These are phyloP conservation scores for Clonostachys solani DNA, from an alignment of 2,329 filamentous ascomycete genomes.

Conservation along the genomic window DNA sequence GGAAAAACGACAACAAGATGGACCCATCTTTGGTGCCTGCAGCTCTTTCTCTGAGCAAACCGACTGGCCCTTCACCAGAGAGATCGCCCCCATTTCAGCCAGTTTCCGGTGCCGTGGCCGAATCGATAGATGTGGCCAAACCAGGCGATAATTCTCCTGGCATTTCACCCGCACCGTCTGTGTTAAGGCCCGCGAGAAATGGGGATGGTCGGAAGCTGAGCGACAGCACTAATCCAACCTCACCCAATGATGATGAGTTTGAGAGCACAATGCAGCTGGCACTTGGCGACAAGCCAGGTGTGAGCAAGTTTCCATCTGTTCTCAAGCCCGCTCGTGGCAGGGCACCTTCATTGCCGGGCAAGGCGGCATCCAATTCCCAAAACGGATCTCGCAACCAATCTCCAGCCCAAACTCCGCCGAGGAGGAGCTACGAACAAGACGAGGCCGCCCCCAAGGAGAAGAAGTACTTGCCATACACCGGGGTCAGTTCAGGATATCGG, in stretches of 20 bases:
- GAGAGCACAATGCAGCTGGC: background rate
- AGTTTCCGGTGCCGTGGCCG: too few relatives aligned
- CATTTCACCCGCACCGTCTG: background rate
- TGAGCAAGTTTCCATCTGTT: conserved; percentile 8
- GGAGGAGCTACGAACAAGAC: background rate
- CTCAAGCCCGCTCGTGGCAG: conserved; percentile 6
- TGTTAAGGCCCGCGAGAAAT: conserved; percentile 1
- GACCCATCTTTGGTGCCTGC: background rate
- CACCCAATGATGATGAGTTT: background rate
- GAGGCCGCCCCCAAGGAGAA: background rate
- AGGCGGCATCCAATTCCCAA: too few relatives aligned
- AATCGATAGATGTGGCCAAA: too few relatives aligned
- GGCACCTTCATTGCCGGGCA: conserved; percentile 2
- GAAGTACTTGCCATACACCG: background rate
- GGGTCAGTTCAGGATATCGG: background rate
- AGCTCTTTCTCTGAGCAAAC: conserved; percentile 3
- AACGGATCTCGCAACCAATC: too few relatives aligned
- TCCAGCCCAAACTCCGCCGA: background rate
- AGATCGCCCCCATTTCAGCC: too few relatives aligned
- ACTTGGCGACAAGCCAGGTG: background rate
- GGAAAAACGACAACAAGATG: background rate
- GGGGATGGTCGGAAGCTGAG: background rate
- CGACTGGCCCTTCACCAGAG: too few relatives aligned
- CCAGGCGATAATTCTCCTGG: background rate
- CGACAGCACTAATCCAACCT: background rate